Evolutionary conservation across 106 monocot species (phyloP).

Genomic region (Allium sativum): DNA sequence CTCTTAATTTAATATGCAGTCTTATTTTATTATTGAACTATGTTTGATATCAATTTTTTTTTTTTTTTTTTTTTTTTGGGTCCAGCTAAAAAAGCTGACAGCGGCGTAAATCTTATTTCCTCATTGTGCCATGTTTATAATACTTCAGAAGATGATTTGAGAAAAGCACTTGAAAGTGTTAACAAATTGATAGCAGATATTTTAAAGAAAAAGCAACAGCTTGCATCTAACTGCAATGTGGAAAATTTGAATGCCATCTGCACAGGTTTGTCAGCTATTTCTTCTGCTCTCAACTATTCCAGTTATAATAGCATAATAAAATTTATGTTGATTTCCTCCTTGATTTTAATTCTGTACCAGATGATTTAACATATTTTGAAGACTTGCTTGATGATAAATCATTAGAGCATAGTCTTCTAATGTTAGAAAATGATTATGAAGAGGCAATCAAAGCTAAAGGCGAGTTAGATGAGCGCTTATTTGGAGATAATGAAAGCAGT

Average conservation of each 20-base stretch:
- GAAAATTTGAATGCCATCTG: constrained; percentile 52
- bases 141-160: constrained; percentile 77
- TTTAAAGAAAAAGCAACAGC: constrained; percentile 47
- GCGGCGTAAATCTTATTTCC: constrained; percentile 66
- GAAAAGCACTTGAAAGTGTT: constrained; percentile 37
- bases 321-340: not conserved
- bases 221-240: constrained; percentile 58
- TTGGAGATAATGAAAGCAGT: constrained; percentile 51
- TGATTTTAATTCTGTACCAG: constrained; percentile 23
- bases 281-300: too few species aligned
- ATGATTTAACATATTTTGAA: constrained; percentile 74
- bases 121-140: constrained; percentile 71
- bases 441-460: constrained; percentile 31
- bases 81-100: constrained; percentile 67
- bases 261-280: constrained; percentile 34
- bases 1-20: not conserved
- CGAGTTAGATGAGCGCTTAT: constrained; percentile 71
- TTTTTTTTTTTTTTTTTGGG: constrained; percentile 3
- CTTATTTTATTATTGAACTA: not conserved
- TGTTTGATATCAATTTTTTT: constrained; percentile 1
- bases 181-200: constrained; percentile 51
- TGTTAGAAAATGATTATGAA: constrained; percentile 68
- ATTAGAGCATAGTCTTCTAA: constrained; percentile 35
- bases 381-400: constrained; percentile 59
- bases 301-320: too few species aligned